A percentile compares a stretch with the other conserved stretches of the same genome.
Evolutionary conservation across 495 filamentous ascomycete genomes (phyloP).

Genomic region (Trichoderma parareesei): DNA sequence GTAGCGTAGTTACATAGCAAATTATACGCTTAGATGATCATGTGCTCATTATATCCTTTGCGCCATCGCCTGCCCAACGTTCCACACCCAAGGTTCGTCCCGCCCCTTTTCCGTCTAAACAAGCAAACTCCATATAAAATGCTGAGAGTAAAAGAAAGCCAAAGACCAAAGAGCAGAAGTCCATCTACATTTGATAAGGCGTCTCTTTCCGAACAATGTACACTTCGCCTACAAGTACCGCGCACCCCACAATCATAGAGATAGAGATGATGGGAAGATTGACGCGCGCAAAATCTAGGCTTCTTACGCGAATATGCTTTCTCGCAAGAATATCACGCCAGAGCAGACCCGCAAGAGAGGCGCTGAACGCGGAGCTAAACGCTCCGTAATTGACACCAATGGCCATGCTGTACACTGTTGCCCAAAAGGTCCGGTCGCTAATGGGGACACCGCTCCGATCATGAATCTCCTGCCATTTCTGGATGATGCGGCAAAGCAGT

Average conservation of each 20-base stretch:
- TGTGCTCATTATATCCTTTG: too few relatives aligned
- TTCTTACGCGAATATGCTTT: constrained; percentile 52
- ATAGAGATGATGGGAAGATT: constrained; percentile 63
- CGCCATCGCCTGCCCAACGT: too few relatives aligned
- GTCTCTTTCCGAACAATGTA: constrained; percentile 31
- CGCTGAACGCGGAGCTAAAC: constrained; percentile 58
- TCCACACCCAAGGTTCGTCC: too few relatives aligned
- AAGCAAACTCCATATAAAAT: too few relatives aligned
- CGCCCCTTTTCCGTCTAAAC: too few relatives aligned
- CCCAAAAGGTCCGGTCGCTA: constrained; percentile 54
- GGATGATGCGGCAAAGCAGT: constrained; percentile 55
- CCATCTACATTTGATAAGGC: background rate
- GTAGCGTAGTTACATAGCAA: too few relatives aligned
- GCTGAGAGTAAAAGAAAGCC: too few relatives aligned
- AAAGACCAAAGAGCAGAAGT: too few relatives aligned
- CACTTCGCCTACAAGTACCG: constrained; percentile 50
- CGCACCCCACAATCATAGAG: constrained; percentile 53
- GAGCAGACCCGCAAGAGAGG: constrained; percentile 55
- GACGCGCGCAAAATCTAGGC: constrained; percentile 52
- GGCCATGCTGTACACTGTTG: constrained; percentile 59
- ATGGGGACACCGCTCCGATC: constrained; percentile 30
- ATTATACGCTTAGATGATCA: too few relatives aligned
- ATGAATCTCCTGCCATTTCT: constrained; percentile 53
- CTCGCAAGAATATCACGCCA: constrained; percentile 58
- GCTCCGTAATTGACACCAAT: constrained; percentile 62